Evolutionary conservation across 371 early-diverging fungal species (phyloP).

Genomic region (Apophysomyces sp.): DNA sequence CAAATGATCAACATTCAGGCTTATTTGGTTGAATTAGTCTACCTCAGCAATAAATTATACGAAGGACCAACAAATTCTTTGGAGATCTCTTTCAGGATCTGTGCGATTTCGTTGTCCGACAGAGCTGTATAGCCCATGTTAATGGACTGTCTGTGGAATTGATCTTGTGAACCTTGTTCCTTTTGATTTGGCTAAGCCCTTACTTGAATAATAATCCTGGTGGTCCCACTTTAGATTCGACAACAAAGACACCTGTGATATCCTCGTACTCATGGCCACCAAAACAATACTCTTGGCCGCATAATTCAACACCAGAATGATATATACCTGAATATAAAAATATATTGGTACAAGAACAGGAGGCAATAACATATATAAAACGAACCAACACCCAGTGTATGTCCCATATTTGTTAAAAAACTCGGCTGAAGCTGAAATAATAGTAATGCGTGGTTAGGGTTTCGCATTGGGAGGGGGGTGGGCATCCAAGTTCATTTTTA

Average conservation of each 20-base stretch:
- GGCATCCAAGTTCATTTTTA: conserved; percentile 10
- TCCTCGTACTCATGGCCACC: conserved; percentile 63
- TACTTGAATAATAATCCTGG: conserved; percentile 64
- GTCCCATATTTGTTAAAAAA: conserved; percentile 53
- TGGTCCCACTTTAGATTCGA: conserved; percentile 56
- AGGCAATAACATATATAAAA: not conserved
- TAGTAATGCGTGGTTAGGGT: not conserved
- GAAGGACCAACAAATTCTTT: conserved; percentile 51
- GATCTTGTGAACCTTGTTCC: not conserved
- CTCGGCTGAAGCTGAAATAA: conserved; percentile 51
- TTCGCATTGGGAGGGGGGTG: no score
- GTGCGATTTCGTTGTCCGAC: conserved; percentile 46
- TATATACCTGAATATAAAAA: conserved; percentile 48
- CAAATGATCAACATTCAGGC: not conserved
- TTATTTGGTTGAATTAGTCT: not conserved
- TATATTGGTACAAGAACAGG: not conserved
- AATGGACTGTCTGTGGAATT: conserved; percentile 39
- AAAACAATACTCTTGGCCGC: conserved; percentile 64
- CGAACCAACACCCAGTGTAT: conserved; percentile 60
- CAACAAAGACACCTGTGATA: conserved; percentile 63
- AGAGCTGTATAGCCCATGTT: conserved; percentile 46
- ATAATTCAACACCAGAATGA: conserved; percentile 65
- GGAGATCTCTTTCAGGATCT: conserved; percentile 42
- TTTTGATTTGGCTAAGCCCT: conserved; percentile 3
- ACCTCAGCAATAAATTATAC: conserved; percentile 53